These are phyloP conservation scores for Pseudocohnilembus persalinus DNA, from an alignment of 169 alveolate species.

Conservation along the genomic window DNA sequence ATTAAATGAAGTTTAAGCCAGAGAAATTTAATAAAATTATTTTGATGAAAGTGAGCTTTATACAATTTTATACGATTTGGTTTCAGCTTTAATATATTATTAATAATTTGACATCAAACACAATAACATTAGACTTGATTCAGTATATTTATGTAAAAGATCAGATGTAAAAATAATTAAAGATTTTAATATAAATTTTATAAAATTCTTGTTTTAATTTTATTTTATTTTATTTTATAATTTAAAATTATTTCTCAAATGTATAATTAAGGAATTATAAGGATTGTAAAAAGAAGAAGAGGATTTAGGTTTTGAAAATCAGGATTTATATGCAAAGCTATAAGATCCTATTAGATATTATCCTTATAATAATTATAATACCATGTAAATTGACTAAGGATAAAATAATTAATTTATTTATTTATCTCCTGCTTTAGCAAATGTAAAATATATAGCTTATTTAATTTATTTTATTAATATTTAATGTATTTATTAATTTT, in stretches of 20 bases:
- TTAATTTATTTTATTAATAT: no score
- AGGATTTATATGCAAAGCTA: background rate
- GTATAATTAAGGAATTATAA: background rate
- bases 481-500: no score
- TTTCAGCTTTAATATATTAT: background rate
- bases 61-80: background rate
- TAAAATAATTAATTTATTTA: no score
- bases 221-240: no score
- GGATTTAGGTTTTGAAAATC: background rate
- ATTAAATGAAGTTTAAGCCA: background rate
- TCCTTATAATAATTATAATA: background rate
- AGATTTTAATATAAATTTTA: no score
- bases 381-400: background rate
- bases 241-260: background rate
- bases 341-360: background rate
- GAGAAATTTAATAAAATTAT: background rate
- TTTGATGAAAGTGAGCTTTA: background rate
- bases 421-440: background rate
- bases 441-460: background rate
- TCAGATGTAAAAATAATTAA: background rate
- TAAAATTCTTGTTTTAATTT: no score
- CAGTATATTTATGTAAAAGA: background rate
- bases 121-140: background rate
- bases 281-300: background rate
- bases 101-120: background rate